Evolutionary conservation across 495 filamentous ascomycete species (phyloP), one percentile per base, ranked within the genome.

Genomic region (Xylaria intraflava): DNA sequence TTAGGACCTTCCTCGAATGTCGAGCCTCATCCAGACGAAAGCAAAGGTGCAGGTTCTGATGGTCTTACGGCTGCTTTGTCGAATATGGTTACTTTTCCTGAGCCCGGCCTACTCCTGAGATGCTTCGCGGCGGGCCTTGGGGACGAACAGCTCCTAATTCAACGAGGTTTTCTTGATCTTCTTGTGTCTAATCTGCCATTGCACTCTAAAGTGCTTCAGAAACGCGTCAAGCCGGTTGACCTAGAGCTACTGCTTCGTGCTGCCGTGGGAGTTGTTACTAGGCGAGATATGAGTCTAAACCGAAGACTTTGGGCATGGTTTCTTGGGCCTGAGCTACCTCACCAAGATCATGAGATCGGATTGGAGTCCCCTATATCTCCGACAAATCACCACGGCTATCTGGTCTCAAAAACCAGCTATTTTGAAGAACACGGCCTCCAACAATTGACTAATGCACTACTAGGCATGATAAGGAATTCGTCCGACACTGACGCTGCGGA

Each of bases 201-300:
- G n/a, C 84, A 89, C 57, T 95, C 90, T 24, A 77, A 82, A 33
- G 82, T 97, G 1, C 67, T 99, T 3, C 90, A 92, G 61, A 75
- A 78, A 27, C 78, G 74, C 31, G 83, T 92, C 27, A 85, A 83
- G 24, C 63, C 74, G 12, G 77, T 78, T 16, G 93, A 97, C 65
- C 72, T 95, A 14, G 85, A 93, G 58, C 82, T 85, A 12, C 75
- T 99, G 8, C 77, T 95, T 22, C 78, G 81, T 57, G 87, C 94
- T 33, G 93, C 92, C 17, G 82, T 82, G 6, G 84, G 88, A 0
- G 91, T 99, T 36, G 88, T 96, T 2, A 78, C 81, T 23, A 80
- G 93, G 27, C 78, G 91, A 68, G 93, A 99, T 44, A 97, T 97
- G 93, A 91, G 90, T 60, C 73, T 99, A 46, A 99, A 99, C 65